Evolutionary conservation across 192 early-diverging fungal species (phyloP), one percentile per base, ranked within the genome.

Genomic region (Coemansia sp.): DNA sequence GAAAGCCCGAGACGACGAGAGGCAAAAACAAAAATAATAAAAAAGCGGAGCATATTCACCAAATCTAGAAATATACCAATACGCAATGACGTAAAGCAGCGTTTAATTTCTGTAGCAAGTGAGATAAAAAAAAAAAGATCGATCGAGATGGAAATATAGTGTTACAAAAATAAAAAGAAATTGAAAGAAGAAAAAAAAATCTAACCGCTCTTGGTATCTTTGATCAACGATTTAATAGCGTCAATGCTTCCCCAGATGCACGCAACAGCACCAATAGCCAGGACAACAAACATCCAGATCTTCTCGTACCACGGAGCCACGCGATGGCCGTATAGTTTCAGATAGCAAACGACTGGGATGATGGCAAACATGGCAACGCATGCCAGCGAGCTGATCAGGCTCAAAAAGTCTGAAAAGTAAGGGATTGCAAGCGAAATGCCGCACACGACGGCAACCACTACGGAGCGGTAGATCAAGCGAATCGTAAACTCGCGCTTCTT

Each of bases 331-430:
- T 86, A 89, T 22, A 94, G 76, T 62, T 83, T 79, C 34, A 86
- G 83, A 71, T 89, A 89, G 73, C 87, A 92, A 42, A 90, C 35
- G 9, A 92, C 74, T 0, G 92, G 92, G 60, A 94, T 69, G 10
- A 92, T 82, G 55, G 89, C 91, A 33, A 88, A 87, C 45, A 94
- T 78, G 5, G 84, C 72, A 45, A 84, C 86, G 60, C 87, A 90
- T 35, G 89, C 84, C 43, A 92, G 74, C 0, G 91, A 86, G 33
- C 92, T 91, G 59, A 94, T 74, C 2, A 94, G 82, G 15, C 85
- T 82, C 78, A 94, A 45, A 32, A 91, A 82, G 69, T 92, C 92
- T 10, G 89, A 79, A 71, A 94, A 92, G 75, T 81, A 91, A 8
- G 91, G 90, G 15, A 92, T 83, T 25, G 80, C 86, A 23, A 89